Evolutionary conservation across 2,329 filamentous ascomycete species (phyloP).

Genomic region (Plectosphaerella sp.): DNA sequence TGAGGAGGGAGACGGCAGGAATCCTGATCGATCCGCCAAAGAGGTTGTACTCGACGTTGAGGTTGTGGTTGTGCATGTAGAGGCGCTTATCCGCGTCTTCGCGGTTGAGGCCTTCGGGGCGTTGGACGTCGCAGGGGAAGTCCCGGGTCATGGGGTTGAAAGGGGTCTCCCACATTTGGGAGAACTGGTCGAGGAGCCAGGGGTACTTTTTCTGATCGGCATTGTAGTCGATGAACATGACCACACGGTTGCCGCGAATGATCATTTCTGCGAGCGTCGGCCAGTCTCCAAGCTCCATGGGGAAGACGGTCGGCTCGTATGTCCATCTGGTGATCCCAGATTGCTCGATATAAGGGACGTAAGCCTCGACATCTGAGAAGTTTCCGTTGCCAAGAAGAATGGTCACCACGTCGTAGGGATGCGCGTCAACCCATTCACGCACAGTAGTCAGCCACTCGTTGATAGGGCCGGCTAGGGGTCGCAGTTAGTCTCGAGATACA

Average conservation of each 20-base stretch:
- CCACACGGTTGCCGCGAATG: conserved; percentile 61
- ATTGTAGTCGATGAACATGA: conserved; percentile 82
- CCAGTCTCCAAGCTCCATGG: conserved; percentile 73
- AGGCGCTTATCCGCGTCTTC: conserved; percentile 56
- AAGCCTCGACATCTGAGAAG: conserved; percentile 60
- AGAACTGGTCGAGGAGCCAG: conserved; percentile 84
- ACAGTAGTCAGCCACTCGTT: conserved; percentile 68
- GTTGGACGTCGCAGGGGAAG: conserved; percentile 76
- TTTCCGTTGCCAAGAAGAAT: conserved; percentile 83
- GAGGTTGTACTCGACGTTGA: conserved; percentile 73
- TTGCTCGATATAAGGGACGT: conserved; percentile 62
- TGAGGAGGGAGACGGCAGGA: conserved; percentile 65
- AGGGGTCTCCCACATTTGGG: conserved; percentile 85
- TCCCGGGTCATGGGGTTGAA: conserved; percentile 63
- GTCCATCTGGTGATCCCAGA: conserved; percentile 70
- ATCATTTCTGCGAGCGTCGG: conserved; percentile 78
- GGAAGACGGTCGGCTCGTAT: conserved; percentile 67
- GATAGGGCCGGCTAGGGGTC: conserved; percentile 59
- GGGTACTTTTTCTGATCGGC: conserved; percentile 75
- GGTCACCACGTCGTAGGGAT: conserved; percentile 86
- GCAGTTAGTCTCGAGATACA: conserved; percentile 1
- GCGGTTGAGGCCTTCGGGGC: conserved; percentile 61
- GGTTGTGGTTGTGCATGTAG: conserved; percentile 87
- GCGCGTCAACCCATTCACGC: conserved; percentile 63
- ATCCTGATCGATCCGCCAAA: conserved; percentile 62